Base-by-base conservation (phyloP, 129 eudicot species). In the Centrapalus pauciflorus region DNA sequence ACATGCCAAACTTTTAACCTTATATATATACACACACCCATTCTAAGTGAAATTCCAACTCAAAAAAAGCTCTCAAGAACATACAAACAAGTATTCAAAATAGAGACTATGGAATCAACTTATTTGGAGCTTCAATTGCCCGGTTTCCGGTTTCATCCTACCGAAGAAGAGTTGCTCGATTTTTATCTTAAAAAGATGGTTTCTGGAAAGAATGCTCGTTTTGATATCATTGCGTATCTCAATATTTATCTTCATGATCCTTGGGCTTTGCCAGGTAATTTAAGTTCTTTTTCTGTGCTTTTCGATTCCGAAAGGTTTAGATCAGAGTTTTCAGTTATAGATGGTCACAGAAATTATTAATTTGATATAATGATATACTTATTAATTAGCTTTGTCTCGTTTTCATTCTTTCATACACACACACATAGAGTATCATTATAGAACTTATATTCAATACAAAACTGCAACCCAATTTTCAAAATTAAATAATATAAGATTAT, bases 121-220 rank as follows among this genome's bases (percentile, higher is more conserved):
- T 7, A 77, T 17, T 16, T 46, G 25, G 76, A 79, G 61, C 59
- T 88, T 7, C 73, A 77, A 2, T 66, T 90, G 63, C 97, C 93
- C 0, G 97, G 97, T 13, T 90, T 90, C 69, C 84, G 97, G 38
- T 90, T 90, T 41, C 93, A 90, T 30, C 97, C 97, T 0, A 90
- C 92, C 1, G 97, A 90, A 67, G 87, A 90, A 76, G 97, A 90
- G 83, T 83, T 90, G 32, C 68, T 90, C 7, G 81, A 71, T 2
- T 90, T 87, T 71, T 90, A 87, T 81, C 97, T 90, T 7, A 83
- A 65, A 25, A 77, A 71, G 29, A 80, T 55, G 76, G 72, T 83
- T 4, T 62, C 64, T 0, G 95, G 87, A 16, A 84, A 82, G 32
- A 82, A 77, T 8, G 34, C 61, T 1, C 77, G 76, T 50, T 65